A percentile compares a stretch with the other conserved stretches of the same genome.
phyloP scores from a whole-genome alignment of 306 rosid species.

The Quillaja saponaria region DNA sequence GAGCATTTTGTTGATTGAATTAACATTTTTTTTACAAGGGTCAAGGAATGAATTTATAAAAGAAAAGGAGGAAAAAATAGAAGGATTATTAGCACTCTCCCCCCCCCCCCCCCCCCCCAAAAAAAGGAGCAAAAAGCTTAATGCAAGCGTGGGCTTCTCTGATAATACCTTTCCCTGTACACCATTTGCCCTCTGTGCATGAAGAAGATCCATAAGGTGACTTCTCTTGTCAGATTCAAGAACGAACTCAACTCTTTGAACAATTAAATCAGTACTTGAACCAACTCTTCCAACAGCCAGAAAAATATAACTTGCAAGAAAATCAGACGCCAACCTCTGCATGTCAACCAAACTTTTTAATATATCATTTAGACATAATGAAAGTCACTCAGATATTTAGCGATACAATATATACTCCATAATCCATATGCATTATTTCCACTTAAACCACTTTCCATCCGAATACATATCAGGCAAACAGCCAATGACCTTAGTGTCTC shows the following conservation, averaged over 20 bases:
- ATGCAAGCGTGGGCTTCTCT: background rate
- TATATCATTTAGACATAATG: slow-evolving; percentile 13
- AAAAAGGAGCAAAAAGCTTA: background rate
- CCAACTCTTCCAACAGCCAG: slow-evolving; percentile 99
- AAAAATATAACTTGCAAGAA: slow-evolving; percentile 79
- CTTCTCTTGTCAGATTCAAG: slow-evolving; percentile 96
- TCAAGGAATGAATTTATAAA: no score
- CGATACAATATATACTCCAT: background rate
- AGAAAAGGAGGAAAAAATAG: no score
- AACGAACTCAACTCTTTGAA: slow-evolving; percentile 95
- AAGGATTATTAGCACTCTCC: background rate
- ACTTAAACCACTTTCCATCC: background rate
- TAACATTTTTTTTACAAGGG: no score
- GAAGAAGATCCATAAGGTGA: slow-evolving; percentile 99
- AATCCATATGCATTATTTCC: background rate
- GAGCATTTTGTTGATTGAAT: no score
- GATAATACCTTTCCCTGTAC: slow-evolving; percentile 77
- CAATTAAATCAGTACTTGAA: slow-evolving; percentile 92
- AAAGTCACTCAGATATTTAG: background rate
- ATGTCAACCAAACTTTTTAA: slow-evolving; percentile 31
- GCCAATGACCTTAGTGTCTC: background rate
- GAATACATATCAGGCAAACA: background rate
- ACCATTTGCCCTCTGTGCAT: slow-evolving; percentile 92
- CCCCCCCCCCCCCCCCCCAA: background rate
- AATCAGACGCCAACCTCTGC: slow-evolving; percentile 98